These are phyloP conservation scores for Hermanozyma aechmeae DNA, from an alignment of 805 yeast genomes.

Conservation along the genomic window DNA sequence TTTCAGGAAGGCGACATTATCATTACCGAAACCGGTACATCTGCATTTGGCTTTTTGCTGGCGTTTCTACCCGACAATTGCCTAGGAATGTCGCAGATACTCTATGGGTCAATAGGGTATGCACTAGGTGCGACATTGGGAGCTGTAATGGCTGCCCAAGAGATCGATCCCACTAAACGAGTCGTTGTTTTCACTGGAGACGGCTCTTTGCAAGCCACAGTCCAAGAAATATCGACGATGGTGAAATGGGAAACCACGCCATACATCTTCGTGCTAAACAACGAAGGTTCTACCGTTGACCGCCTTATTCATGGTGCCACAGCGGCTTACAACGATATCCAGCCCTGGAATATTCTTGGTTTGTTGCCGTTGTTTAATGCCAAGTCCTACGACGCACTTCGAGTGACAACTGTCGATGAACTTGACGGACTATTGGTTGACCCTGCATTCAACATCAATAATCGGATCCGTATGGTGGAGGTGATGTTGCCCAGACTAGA, in stretches of 20 bases:
- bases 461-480: conserved; percentile 26
- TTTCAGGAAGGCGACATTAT: conserved; percentile 32
- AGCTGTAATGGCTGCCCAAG: conserved; percentile 61
- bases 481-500: conserved; percentile 28
- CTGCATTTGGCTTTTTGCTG: conserved; percentile 63
- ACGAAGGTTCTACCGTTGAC: conserved; percentile 32
- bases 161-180: conserved; percentile 51
- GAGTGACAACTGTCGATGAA: conserved; percentile 18
- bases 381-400: conserved; percentile 16
- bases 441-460: conserved; percentile 18
- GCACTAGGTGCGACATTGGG: conserved; percentile 62
- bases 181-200: conserved; percentile 65
- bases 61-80: conserved; percentile 55
- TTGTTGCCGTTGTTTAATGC: conserved; percentile 24
- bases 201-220: conserved; percentile 41
- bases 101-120: conserved; percentile 72
- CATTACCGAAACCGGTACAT: conserved; percentile 67
- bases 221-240: conserved; percentile 32
- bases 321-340: conserved; percentile 29
- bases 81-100: conserved; percentile 62
- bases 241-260: conserved; percentile 24
- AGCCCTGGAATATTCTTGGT: conserved; percentile 28
- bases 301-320: conserved; percentile 30
- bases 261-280: conserved; percentile 30
- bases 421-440: conserved; percentile 17